Evolutionary conservation across 108 stramenopile genomes (phyloP).

Genomic region (Schizochytrium sp.): DNA sequence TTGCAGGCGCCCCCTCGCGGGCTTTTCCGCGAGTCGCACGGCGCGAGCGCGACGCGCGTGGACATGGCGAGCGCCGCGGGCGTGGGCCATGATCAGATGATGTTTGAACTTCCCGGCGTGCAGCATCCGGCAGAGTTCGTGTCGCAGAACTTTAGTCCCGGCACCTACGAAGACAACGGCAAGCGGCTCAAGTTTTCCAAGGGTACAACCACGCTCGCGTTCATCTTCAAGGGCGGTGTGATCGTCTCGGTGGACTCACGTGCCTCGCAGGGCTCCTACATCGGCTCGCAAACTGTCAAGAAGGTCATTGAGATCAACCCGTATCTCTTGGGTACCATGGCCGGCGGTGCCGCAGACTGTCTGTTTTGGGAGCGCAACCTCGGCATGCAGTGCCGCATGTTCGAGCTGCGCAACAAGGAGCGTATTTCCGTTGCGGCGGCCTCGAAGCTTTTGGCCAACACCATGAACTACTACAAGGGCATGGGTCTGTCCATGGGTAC

Average conservation of each 20-base stretch:
- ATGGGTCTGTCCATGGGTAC: slow-evolving; percentile 96
- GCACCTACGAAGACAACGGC: slow-evolving; percentile 45
- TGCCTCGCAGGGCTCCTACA: slow-evolving; percentile 96
- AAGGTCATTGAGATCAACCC: slow-evolving; percentile 38
- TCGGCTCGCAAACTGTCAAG: slow-evolving; percentile 73
- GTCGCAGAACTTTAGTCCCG: slow-evolving; percentile 38
- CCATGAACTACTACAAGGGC: slow-evolving; percentile 88
- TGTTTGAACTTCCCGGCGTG: not conserved
- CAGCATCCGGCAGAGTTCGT: slow-evolving; percentile 47
- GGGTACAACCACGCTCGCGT: slow-evolving; percentile 98
- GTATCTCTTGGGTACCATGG: slow-evolving; percentile 98
- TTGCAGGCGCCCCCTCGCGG: not conserved
- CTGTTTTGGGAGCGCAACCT: slow-evolving; percentile 98
- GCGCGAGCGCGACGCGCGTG: not conserved
- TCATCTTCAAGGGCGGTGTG: slow-evolving; percentile 92
- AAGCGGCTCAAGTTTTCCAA: slow-evolving; percentile 56
- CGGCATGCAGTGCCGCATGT: slow-evolving; percentile 72
- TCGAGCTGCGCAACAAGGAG: slow-evolving; percentile 37
- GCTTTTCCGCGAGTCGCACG: not conserved
- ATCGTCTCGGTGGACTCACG: slow-evolving; percentile 93
- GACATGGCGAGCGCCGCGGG: not conserved
- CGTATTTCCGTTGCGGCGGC: slow-evolving; percentile 73
- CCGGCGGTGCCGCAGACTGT: slow-evolving; percentile 95
- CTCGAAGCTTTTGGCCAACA: slow-evolving; percentile 91
- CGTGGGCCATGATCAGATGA: not conserved